Evolutionary conservation across 257 asterid genomes (phyloP).

Genomic region (Solanum neorickii): DNA sequence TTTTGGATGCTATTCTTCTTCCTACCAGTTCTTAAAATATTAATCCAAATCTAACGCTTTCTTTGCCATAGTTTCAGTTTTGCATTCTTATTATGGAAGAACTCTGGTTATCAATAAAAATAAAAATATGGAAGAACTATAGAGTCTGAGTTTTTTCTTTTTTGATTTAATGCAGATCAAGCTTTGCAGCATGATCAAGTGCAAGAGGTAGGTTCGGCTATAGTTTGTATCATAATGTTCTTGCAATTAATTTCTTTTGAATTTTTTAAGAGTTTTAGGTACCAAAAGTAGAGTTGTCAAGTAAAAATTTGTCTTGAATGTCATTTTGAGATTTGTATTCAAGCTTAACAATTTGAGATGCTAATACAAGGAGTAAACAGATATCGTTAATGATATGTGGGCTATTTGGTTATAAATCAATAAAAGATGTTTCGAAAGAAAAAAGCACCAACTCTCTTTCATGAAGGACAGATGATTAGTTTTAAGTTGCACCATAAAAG

Average conservation of each 20-base stretch:
- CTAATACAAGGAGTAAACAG: background rate
- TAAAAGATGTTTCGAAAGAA: background rate
- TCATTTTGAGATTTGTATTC: background rate
- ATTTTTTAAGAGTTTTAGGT: background rate
- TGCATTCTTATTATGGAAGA: background rate
- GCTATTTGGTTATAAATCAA: too few relatives aligned
- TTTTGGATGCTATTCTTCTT: background rate
- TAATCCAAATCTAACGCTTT: background rate
- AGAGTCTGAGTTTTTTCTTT: background rate
- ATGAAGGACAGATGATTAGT: background rate
- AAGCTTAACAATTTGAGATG: background rate
- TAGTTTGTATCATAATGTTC: background rate
- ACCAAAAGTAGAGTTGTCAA: background rate
- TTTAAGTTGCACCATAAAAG: background rate
- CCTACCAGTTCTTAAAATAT: background rate
- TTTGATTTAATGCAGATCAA: constrained; percentile 1
- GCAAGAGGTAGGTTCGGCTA: background rate
- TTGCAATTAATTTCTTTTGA: background rate
- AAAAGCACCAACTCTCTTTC: background rate
- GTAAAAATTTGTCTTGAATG: background rate
- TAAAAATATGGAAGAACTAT: background rate
- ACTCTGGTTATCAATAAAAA: background rate
- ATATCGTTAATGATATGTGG: too few relatives aligned
- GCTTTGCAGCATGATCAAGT: background rate
- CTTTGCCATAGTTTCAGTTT: background rate